Base-by-base conservation (phyloP, 192 early-diverging fungal species). In the Coemansia sp. region DNA sequence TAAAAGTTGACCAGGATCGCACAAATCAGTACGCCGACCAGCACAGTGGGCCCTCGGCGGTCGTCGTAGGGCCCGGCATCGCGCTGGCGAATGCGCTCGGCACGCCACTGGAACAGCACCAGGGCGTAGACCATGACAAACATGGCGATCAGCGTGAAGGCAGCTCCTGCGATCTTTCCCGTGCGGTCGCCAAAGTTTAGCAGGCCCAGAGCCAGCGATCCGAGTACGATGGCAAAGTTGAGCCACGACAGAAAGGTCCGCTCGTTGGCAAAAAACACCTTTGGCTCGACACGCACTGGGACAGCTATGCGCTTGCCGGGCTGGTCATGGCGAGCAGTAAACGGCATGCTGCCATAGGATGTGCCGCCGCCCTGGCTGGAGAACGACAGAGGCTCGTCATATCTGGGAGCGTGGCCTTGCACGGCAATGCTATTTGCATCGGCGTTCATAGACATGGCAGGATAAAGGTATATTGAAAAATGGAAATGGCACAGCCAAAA, bases 261-360 rank as follows among this genome's bases (percentile, higher is more conserved):
- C 76, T 96, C 94, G 67, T 97, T 97, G 32, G 93, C 93, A 74
- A 97, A 95, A 67, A 93, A 95, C 11, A 95, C 90, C 62, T 97
- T 97, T 57, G 92, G 92, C 42, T 93, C 90, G n/a, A 92, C 83
- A 7, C 89, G 84, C 32, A 88, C 81, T 0, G 90, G 90, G 5
- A 90, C 67, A 24, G 85, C 88, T 53, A 92, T 90, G 17, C 90
- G 87, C 76, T 86, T 90, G 40, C 71, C 74, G 8, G 73, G 55
- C 56, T 59, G 62, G 38, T 65, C 60, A 39, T 60, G 46, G 60
- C 64, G 68, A 26, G 64, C 19, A 4, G 68, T 53, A 24, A 55
- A 57, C 36, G 68, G 68, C 29, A 70, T 36, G 50, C 70, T 79
- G 58, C 76, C 76, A 34, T 79, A 79, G 39, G 61, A 41, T 42